phyloP scores from a whole-genome alignment of 192 early-diverging fungal species.

The Funneliformis mosseae region DNA sequence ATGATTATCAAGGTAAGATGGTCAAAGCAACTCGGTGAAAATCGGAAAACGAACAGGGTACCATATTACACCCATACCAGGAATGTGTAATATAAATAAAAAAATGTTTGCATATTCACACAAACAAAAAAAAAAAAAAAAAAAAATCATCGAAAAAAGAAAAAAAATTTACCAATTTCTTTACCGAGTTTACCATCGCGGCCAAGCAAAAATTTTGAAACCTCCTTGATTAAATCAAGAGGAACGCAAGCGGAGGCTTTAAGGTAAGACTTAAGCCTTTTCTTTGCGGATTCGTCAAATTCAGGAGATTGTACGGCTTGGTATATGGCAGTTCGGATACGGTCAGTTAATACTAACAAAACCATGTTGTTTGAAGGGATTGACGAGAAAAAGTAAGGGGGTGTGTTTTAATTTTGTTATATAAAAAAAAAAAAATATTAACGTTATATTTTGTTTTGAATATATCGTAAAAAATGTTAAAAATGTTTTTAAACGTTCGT shows the following conservation, averaged over 20 bases:
- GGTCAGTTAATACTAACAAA: conserved; percentile 36
- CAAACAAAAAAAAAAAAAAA: background rate
- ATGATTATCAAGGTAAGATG: background rate
- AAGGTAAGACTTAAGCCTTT: conserved; percentile 28
- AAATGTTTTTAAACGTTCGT: no score
- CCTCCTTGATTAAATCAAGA: conserved; percentile 35
- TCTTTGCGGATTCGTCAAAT: conserved; percentile 34
- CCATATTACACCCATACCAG: no score
- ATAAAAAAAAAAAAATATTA: background rate
- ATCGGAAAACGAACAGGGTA: background rate
- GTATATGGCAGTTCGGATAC: conserved; percentile 31
- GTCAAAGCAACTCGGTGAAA: background rate
- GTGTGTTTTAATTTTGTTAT: background rate
- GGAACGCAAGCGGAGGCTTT: conserved; percentile 23
- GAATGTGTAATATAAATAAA: no score
- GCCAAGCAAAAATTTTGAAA: conserved; percentile 33
- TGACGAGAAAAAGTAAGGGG: background rate
- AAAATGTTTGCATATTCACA: no score
- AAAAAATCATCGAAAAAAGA: background rate
- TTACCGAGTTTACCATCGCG: conserved; percentile 35
- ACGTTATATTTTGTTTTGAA: background rate
- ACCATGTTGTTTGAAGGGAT: conserved; percentile 16
- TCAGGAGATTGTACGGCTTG: conserved; percentile 33
- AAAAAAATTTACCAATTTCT: conserved; percentile 35
- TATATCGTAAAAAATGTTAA: background rate